These are phyloP conservation scores for Apiotrichum montevideense DNA, from an alignment of 1,284 basidiomycete genomes.

Conservation along the genomic window DNA sequence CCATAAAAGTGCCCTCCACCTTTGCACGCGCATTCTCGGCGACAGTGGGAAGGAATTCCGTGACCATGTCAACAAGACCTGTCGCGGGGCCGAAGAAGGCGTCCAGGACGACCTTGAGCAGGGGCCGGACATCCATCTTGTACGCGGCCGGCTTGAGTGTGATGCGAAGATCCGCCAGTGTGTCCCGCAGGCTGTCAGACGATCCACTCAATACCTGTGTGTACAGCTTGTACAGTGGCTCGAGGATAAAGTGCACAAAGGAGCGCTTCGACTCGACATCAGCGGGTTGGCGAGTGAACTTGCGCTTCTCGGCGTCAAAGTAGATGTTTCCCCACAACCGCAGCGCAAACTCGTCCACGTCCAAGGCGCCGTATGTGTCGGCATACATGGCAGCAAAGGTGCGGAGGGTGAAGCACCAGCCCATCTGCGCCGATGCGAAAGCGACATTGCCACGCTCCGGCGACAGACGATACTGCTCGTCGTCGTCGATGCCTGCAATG, in stretches of 20 bases:
- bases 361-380: slow-evolving; percentile 61
- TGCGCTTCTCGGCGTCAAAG: slow-evolving; percentile 72
- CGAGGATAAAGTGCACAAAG: slow-evolving; percentile 95
- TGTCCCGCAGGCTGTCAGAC: slow-evolving; percentile 71
- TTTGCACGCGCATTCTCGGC: slow-evolving; percentile 63
- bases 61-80: slow-evolving; percentile 88
- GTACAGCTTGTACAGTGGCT: slow-evolving; percentile 96
- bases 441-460: slow-evolving; percentile 96
- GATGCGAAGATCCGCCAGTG: slow-evolving; percentile 75
- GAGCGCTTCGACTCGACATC: slow-evolving; percentile 77
- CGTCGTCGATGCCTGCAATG: slow-evolving; percentile 83
- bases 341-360: slow-evolving; percentile 59
- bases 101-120: slow-evolving; percentile 86
- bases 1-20: slow-evolving; percentile 77
- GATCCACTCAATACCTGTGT: slow-evolving; percentile 87
- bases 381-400: slow-evolving; percentile 97
- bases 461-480: slow-evolving; percentile 78
- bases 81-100: slow-evolving; percentile 91
- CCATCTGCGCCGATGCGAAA: slow-evolving; percentile 94
- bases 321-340: slow-evolving; percentile 99
- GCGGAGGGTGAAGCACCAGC: slow-evolving; percentile 91
- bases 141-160: slow-evolving; percentile 86
- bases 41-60: slow-evolving; percentile 81
- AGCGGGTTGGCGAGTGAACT: slow-evolving; percentile 77
- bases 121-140: slow-evolving; percentile 95